phyloP scores from a whole-genome alignment of 1,284 basidiomycete species.

The Cutaneotrichosporon sp. region DNA sequence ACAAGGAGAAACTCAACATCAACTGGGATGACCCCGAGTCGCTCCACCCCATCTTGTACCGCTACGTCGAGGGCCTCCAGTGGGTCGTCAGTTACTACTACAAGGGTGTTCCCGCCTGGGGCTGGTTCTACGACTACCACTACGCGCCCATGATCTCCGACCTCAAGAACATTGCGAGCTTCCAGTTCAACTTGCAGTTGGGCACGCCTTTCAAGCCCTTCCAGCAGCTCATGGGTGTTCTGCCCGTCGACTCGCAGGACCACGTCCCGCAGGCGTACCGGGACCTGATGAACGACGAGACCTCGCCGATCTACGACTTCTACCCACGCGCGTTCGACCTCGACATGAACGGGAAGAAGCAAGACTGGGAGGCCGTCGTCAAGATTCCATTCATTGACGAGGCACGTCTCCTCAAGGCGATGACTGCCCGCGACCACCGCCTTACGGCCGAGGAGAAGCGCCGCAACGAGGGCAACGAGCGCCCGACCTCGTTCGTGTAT shows the following conservation, averaged over 20 bases:
- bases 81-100: constrained; percentile 99
- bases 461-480: constrained; percentile 74
- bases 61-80: constrained; percentile 91
- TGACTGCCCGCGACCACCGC: constrained; percentile 77
- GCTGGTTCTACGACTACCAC: constrained; percentile 99
- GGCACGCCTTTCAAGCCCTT: constrained; percentile 91
- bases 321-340: constrained; percentile 88
- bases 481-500: constrained; percentile 73
- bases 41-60: constrained; percentile 67
- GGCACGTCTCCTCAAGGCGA: constrained; percentile 71
- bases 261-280: constrained; percentile 82
- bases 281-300: constrained; percentile 83
- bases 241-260: constrained; percentile 83
- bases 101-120: constrained; percentile 93
- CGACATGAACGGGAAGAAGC: constrained; percentile 97
- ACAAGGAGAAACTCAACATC: constrained; percentile 84
- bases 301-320: constrained; percentile 90
- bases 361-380: constrained; percentile 97
- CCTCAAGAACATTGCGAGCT: constrained; percentile 69
- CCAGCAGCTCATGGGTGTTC: constrained; percentile 97
- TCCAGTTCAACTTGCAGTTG: constrained; percentile 81
- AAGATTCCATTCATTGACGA: constrained; percentile 99
- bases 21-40: constrained; percentile 65
- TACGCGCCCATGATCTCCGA: constrained; percentile 95
- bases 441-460: constrained; percentile 72